Percentiles rank a stretch among this genome's conserved stretches.
Conservation (phyloP, 2,329 filamentous ascomycete species). For the Ophiocordyceps camponoti-saundersi region DNA sequence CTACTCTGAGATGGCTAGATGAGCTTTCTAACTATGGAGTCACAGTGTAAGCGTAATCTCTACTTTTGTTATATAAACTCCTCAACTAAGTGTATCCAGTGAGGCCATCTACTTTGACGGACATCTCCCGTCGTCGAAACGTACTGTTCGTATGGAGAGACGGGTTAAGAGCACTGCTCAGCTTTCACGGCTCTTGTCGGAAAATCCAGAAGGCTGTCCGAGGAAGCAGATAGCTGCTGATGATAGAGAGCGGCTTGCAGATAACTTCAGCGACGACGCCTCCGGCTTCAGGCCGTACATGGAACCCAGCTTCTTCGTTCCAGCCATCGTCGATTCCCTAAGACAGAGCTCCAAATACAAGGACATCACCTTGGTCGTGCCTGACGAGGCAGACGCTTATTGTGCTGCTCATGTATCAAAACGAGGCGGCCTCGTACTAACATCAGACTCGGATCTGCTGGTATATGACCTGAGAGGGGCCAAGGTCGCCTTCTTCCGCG, state of each 20-base stretch:
- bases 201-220: constrained; percentile 11
- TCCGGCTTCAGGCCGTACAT: constrained; percentile 17
- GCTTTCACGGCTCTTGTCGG: constrained; percentile 28
- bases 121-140: constrained; percentile 53
- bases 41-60: constrained; percentile 34
- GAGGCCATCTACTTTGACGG: constrained; percentile 74
- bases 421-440: constrained; percentile 44
- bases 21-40: constrained; percentile 36
- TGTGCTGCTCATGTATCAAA: constrained; percentile 50
- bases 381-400: constrained; percentile 72
- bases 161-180: constrained; percentile 39
- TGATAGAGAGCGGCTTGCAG: constrained; percentile 2
- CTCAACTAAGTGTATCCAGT: constrained; percentile 4
- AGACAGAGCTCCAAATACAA: constrained; percentile 22
- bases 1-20: constrained; percentile 45
- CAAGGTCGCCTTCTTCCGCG: constrained; percentile 50
- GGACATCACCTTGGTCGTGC: constrained; percentile 39
- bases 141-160: constrained; percentile 40
- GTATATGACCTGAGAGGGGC: constrained; percentile 54
- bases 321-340: constrained; percentile 58
- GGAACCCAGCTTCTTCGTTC: constrained; percentile 57
- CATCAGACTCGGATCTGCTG: constrained; percentile 76
- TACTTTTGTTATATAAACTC: not conserved
- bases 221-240: constrained; percentile 5
- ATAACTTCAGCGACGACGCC: constrained; percentile 10